Evolutionary conservation across 352 stramenopile genomes (phyloP), one percentile per base, ranked within the genome.

Genomic region (Phytophthora sp.): DNA sequence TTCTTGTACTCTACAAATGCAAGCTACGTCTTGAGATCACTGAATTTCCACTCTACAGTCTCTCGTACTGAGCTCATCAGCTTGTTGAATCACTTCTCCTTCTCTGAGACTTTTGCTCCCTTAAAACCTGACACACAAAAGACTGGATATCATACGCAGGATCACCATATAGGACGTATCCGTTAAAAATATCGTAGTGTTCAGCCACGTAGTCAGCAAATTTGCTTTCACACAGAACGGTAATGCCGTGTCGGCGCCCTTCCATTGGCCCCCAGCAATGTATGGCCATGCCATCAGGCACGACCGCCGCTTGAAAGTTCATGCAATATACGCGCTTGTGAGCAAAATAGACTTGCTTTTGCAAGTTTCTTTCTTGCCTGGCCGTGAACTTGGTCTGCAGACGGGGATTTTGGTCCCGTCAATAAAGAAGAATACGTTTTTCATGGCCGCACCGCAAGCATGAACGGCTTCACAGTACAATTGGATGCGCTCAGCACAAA

Each of bases 231-330:
- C 50, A 29, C 9, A 67, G 21, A 21, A 59, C 49, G 4, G 49
- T 60, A 24, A 60, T 61, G 12, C 50, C 50, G 56, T 61, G 59
- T 8, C 46, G 31, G 0, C 59, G 50, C 5, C 50, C 29, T 67
- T 61, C 39, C 38, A 67, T 56, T 1, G 30, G 35, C 2, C 59
- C 39, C 49, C 47, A 67, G 27, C 30, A 66, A 50, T 61, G 30
- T 7, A 61, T 60, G 20, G 29, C 13, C 4, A 60, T 16, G 0
- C 49, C 41, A 16, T 66, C 46, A 29, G 27, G 58, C 27, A 41
- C 23, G 9, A 49, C 31, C 6, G 27, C 50, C n/a, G 41, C 31
- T 12, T 44, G 49, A 26, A 57, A 50, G 35, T 51, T 57, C 16
- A 55, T 41, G 23, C 21, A 63, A 35, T 63, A 31, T 5, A 63